Evolutionary conservation across 2,329 filamentous ascomycete genomes (phyloP), one percentile per base, ranked within the genome.

Genomic region (Neonectria neomacrospora): DNA sequence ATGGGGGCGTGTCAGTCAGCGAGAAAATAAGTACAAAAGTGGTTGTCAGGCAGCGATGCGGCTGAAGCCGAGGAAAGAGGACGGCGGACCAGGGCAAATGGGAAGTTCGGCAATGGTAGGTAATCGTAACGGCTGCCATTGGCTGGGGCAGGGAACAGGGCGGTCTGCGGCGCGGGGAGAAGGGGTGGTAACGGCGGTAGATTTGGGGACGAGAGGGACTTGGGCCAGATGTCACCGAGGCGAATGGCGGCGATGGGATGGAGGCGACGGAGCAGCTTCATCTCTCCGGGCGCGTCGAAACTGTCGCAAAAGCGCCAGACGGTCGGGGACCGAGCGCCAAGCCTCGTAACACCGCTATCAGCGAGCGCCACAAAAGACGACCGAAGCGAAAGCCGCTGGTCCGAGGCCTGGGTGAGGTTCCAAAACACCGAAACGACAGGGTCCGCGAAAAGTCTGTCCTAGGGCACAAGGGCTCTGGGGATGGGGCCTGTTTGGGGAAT

Each of bases 381-480:
- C 71, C 71, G 71, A 73, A 68, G 61, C 57, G 61, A 73, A 73
- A 71, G 68, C 71, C 71, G 71, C 57, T 73, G 64, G 67, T 61
- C 71, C 71, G 71, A 73, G 66, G 65, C 54, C 57, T 26, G 34
- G 45, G 56, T 48, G 54, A 59, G 54, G 32, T 26, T 23, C 34
- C 52, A 22, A 55, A 50, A 57, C 44, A 54, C 48, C 32, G 50
- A 54, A 53, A 54, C 41, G 45, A 55, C 63, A 47, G 54, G 63
- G 58, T 22, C 42, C 41, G 20, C 50, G 42, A 57, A 71, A 70
- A 64, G 26, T 65, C 61, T 66, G 57, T 58, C 64, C 26, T 56
- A 55, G 47, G 55, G 55, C 54, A 47, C 56, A 41, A 41, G 45
- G 30, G 18, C 20, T 52, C 34, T 53, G 54, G 54, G 57, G 64